Conservation (phyloP, 768 basidiomycete species). For the Chalciporus pseudorubinellus region DNA sequence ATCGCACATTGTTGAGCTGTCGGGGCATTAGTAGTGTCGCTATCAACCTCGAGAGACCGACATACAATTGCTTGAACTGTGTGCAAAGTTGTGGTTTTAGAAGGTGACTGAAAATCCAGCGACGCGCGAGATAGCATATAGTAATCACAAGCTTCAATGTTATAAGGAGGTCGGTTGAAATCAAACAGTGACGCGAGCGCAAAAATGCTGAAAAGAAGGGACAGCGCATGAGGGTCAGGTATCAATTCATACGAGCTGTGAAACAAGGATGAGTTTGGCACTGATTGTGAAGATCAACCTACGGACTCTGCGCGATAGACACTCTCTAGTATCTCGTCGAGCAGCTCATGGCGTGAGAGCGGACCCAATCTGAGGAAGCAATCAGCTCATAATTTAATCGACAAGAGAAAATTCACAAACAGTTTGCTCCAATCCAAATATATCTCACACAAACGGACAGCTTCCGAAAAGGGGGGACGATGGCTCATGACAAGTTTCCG, state of each 20-base stretch:
- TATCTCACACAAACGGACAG: slow-evolving; percentile 57
- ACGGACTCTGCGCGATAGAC: slow-evolving; percentile 56
- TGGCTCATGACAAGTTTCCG: slow-evolving; percentile 43
- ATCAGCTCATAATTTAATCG: not conserved
- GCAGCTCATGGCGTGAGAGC: slow-evolving; percentile 50
- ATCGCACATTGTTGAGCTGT: slow-evolving; percentile 44
- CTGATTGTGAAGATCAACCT: not conserved
- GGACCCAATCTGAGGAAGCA: slow-evolving; percentile 46
- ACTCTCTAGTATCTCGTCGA: slow-evolving; percentile 51
- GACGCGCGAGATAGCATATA: slow-evolving; percentile 56
- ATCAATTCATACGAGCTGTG: slow-evolving; percentile 40
- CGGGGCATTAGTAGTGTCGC: too few species aligned
- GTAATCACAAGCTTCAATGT: slow-evolving; percentile 58
- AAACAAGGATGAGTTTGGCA: slow-evolving; percentile 3
- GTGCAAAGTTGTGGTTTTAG: slow-evolving; percentile 49
- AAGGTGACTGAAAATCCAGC: slow-evolving; percentile 45
- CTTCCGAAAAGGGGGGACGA: slow-evolving; percentile 58
- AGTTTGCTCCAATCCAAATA: slow-evolving; percentile 63
- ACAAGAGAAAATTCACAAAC: slow-evolving; percentile 36
- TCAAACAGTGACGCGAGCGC: slow-evolving; percentile 67
- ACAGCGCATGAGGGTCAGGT: slow-evolving; percentile 49
- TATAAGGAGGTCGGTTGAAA: slow-evolving; percentile 43
- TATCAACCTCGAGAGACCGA: slow-evolving; percentile 9
- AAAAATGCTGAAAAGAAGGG: slow-evolving; percentile 65
- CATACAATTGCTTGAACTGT: slow-evolving; percentile 58